Conservation (phyloP, 176 grass and related monocot species). For the Stipa capillata region DNA sequence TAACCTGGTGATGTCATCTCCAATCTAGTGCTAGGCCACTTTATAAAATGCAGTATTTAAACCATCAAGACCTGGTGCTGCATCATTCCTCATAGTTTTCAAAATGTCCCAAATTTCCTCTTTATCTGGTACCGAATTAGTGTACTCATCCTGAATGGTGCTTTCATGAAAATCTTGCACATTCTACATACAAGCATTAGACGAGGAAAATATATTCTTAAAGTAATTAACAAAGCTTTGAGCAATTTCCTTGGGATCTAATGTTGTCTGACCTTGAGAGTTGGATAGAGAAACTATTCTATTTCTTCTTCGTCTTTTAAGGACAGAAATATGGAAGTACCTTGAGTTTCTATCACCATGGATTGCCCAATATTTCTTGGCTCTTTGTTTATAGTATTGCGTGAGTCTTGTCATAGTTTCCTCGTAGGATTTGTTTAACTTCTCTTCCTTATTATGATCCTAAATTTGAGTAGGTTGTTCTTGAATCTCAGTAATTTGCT, state of each 20-base stretch:
- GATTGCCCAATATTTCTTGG: neutral
- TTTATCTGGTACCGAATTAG: neutral
- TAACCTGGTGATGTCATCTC: no score
- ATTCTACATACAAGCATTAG: neutral
- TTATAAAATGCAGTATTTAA: neutral
- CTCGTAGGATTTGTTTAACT: no score
- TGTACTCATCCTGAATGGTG: neutral
- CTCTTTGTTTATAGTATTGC: no score
- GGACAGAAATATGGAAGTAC: neutral
- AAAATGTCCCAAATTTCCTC: neutral
- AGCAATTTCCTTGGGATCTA: neutral
- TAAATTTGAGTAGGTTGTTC: no score
- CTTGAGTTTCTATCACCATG: neutral
- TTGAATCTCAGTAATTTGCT: neutral
- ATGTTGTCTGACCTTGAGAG: neutral
- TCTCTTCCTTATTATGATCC: no score
- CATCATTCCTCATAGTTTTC: neutral
- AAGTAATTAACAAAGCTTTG: neutral
- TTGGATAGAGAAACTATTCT: neutral
- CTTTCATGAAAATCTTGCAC: neutral
- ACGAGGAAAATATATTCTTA: neutral
- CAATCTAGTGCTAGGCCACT: no score
- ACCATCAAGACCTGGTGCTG: neutral
- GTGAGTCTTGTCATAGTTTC: no score
- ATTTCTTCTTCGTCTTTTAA: neutral